These are phyloP conservation scores for Zygnema cylindricum DNA, from an alignment of 139 green algal species.

Conservation along the genomic window DNA sequence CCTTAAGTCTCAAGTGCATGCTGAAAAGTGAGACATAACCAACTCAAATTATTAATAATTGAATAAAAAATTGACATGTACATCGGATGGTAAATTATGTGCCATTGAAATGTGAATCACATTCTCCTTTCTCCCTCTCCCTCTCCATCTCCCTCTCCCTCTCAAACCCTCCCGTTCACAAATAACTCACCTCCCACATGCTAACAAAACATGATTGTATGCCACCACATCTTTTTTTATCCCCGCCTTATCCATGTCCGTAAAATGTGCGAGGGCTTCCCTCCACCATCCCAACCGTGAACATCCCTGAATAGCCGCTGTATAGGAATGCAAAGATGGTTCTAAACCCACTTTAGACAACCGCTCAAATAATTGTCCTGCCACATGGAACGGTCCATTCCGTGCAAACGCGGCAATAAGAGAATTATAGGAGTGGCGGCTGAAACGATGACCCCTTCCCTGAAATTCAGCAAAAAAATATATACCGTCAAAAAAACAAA, in stretches of 20 bases:
- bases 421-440: slow-evolving; percentile 19
- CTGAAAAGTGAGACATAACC: too few species aligned
- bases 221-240: not conserved
- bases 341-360: not conserved
- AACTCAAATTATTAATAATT: too few species aligned
- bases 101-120: too few species aligned
- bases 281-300: not conserved
- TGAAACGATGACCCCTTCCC: not conserved
- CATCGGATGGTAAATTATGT: too few species aligned
- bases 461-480: slow-evolving; percentile 1
- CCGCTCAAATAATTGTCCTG: not conserved
- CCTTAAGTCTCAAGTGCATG: too few species aligned
- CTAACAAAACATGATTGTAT: slow-evolving; percentile 23
- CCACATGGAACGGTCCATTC: slow-evolving; percentile 25
- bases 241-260: slow-evolving; percentile 5
- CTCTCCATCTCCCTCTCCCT: not conserved
- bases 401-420: slow-evolving; percentile 30
- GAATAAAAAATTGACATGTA: too few species aligned
- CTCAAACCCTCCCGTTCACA: too few species aligned
- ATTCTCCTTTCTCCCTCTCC: not conserved
- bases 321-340: slow-evolving; percentile 23
- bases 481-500: too few species aligned
- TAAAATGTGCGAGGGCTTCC: slow-evolving; percentile 10
- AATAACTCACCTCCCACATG: slow-evolving; percentile 6
- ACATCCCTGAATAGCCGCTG: slow-evolving; percentile 14